Evolutionary conservation across 352 stramenopile species (phyloP).

Genomic region (Phytopythium mirpurense): DNA sequence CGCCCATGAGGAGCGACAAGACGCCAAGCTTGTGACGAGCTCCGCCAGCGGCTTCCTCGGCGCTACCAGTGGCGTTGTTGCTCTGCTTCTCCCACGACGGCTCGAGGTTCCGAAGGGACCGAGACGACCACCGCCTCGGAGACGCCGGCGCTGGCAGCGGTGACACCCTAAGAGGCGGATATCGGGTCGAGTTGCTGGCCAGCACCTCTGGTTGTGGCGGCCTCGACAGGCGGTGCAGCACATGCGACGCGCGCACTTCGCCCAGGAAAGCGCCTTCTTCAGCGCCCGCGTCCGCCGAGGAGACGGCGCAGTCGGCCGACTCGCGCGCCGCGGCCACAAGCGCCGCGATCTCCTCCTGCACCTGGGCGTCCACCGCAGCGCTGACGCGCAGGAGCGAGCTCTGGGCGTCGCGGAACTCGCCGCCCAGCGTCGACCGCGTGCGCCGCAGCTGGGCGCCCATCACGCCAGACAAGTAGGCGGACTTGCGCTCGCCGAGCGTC

Average conservation of each 20-base stretch:
- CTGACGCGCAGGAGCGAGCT: background rate
- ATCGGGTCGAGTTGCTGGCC: background rate
- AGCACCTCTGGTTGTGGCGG: background rate
- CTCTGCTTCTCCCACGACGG: background rate
- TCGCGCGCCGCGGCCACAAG: background rate
- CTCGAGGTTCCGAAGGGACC: background rate
- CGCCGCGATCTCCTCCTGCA: background rate
- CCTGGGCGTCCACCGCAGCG: background rate
- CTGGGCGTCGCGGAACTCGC: background rate
- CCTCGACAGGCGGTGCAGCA: background rate
- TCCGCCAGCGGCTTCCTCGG: background rate
- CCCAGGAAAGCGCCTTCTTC: background rate
- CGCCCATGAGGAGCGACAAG: background rate
- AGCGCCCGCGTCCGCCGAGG: background rate
- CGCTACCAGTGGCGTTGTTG: background rate
- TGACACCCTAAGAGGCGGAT: background rate
- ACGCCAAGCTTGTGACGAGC: background rate
- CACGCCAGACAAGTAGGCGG: background rate
- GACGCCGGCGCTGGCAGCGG: too few species aligned
- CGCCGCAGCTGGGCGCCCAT: background rate
- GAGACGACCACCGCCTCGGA: background rate
- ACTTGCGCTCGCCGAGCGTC: background rate
- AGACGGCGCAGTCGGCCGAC: background rate
- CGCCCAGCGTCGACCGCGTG: background rate
- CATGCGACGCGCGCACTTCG: background rate